Evolutionary conservation across 169 alveolate species (phyloP), one percentile per base, ranked within the genome.

Genomic region (Besnoitia besnoiti): DNA sequence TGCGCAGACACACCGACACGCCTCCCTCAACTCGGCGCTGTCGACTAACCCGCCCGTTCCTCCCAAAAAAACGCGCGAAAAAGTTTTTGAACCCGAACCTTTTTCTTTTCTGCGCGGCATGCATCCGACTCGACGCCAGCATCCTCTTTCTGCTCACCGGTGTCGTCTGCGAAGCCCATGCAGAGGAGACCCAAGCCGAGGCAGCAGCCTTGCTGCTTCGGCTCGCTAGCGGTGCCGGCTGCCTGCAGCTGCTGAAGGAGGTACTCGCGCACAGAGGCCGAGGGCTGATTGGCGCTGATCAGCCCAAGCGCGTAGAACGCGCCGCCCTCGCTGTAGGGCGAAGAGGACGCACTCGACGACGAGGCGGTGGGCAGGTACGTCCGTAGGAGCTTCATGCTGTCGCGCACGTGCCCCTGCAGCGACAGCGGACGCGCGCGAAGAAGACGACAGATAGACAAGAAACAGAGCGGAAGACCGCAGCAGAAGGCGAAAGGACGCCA

Each of bases 281-380:
- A 97, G 94, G 96, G 96, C 50, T 96, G 97, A 93, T 98, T 98
- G 27, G 99, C 98, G 95, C 98, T 97, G 79, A 99, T 98, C 51
- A 99, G 92, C 37, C 99, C 99, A 39, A 98, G 90, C n/a, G 99
- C 99, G 93, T 97, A 99, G 77, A 98, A 97, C 33, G 99, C 98
- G 27, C 99, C 99, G 0, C 99, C 99, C 76, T 98, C 98, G 4
- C 99, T 96, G 93, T 98, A 99, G 75, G 90, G 93, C 51, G 90
- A 35, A 42, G 87, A 89, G 24, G 87, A 76, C 10, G 79, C 24
- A 8, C 33, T 42, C 49, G 40, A 39, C 19, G 67, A 76, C 33
- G 67, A 2, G 80, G 50, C 1, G 55, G 85, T 33, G 35, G 95
- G 97, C 84, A 93, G 95, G 94, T 90, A 90, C 46, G 93, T 76